Base-by-base conservation (phyloP, 2,329 filamentous ascomycete genomes). In the Dactylellina haptotyla region DNA sequence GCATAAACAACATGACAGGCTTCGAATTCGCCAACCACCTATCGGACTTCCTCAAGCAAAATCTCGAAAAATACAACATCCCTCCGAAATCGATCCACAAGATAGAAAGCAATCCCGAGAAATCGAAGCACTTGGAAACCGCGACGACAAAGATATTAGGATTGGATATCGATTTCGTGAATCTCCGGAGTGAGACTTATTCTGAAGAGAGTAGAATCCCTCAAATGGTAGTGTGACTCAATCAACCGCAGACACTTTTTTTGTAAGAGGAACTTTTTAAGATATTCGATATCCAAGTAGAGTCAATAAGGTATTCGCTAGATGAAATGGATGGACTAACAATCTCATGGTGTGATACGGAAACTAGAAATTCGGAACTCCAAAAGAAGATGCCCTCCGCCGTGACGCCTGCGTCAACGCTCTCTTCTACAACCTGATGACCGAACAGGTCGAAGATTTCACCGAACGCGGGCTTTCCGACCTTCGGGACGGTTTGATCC, bases 401-500 rank as follows among this genome's bases (percentile, higher is more conserved):
- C 88, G 94, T 51, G 94, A 99, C 83, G 93, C 94, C 20, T 97
- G 93, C 0, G 88, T 98, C 74, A 99, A 99, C 80, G 92, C 95
- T 23, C 87, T 99, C 75, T 98, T 98, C 82, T 98, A 95, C 84
- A 98, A 98, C 78, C 83, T 99, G 39, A 88, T 93, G 78, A 92
- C 89, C 0, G 86, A 87, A 32, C 78, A 85, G 69, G 86, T 98
- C 34, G 94, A 98, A 80, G 95, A 99, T 80, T 90, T 96, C 74
- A 96, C 92, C 0, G 86, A 86, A 5, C 82, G 80, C 39, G 94
- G 95, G 0, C 83, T 96, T 34, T 79, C 85, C 5, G 94, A 98
- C 79, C 87, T 98, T 87, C 80, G 84, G 32, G 83, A 84, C 1
- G 86, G 87, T 73, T 83, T 93, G 54, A 93, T 99, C 76, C 86